Evolutionary conservation across 1,284 basidiomycete species (phyloP).

Genomic region (Hemileia vastatrix): DNA sequence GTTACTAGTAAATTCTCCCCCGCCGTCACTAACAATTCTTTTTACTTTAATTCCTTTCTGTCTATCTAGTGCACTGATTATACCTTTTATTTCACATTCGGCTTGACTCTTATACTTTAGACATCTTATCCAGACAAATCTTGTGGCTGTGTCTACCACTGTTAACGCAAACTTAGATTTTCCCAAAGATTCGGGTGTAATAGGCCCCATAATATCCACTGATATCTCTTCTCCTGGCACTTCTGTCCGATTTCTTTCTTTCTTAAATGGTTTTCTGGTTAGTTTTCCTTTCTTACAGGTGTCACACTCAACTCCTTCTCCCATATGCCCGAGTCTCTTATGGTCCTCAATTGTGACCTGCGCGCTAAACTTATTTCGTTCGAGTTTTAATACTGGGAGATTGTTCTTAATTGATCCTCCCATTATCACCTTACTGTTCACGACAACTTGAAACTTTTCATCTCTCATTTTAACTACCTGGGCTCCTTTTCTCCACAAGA

Average conservation of each 20-base stretch:
- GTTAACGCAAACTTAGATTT: conserved; percentile 2
- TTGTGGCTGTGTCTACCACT: conserved; percentile 1
- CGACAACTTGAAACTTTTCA: too few species aligned
- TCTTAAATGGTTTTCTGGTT: conserved; percentile 5
- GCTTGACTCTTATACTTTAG: not conserved
- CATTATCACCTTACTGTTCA: too few species aligned
- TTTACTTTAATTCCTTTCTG: not conserved
- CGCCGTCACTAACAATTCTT: conserved; percentile 1
- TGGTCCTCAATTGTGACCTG: too few species aligned
- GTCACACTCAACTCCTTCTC: not conserved
- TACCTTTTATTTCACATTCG: not conserved
- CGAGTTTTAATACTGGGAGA: too few species aligned
- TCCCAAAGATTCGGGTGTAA: conserved; percentile 11
- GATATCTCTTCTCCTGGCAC: conserved; percentile 5
- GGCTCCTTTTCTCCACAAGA: too few species aligned
- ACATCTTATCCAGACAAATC: not conserved
- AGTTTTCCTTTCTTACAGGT: conserved; percentile 6
- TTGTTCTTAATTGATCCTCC: too few species aligned
- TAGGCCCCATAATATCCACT: conserved; percentile 11
- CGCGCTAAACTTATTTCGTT: too few species aligned
- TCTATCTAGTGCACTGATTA: not conserved
- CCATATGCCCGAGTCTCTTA: too few species aligned
- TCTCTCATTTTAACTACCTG: too few species aligned
- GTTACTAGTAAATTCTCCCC: not conserved
- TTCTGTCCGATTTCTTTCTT: not conserved